phyloP scores from a whole-genome alignment of 2,329 filamentous ascomycete species.

The Botrytis medusae region DNA sequence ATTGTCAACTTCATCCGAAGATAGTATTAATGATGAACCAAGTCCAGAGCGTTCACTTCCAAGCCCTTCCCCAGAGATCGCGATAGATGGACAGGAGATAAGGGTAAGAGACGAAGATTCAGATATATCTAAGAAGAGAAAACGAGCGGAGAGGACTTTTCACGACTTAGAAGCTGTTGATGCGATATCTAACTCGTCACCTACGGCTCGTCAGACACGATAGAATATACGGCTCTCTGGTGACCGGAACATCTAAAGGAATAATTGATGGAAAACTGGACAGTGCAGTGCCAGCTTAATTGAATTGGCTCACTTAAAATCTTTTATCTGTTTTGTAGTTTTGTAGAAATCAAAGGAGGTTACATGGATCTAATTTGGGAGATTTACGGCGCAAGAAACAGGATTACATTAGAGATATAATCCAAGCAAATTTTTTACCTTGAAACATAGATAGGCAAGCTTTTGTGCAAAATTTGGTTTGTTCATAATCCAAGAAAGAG shows the following conservation, averaged over 20 bases:
- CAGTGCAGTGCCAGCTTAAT: background rate
- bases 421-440: background rate
- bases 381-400: background rate
- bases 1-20: background rate
- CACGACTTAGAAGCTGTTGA: background rate
- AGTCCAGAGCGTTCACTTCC: background rate
- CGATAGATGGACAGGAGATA: background rate
- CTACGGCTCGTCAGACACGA: background rate
- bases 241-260: background rate
- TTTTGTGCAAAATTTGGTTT: background rate
- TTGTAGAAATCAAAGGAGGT: background rate
- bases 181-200: background rate
- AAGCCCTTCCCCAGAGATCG: background rate
- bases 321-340: background rate
- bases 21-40: background rate
- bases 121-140: background rate
- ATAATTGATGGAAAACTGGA: accelerated
- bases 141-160: background rate
- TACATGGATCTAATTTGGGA: background rate
- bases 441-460: background rate
- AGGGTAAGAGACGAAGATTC: background rate
- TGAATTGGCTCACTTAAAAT: no score
- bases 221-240: background rate
- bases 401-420: background rate
- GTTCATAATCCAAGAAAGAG: background rate